Evolutionary conservation across 2,329 filamentous ascomycete genomes (phyloP), one percentile per base, ranked within the genome.

Genomic region (Tolypocladium nubicola): DNA sequence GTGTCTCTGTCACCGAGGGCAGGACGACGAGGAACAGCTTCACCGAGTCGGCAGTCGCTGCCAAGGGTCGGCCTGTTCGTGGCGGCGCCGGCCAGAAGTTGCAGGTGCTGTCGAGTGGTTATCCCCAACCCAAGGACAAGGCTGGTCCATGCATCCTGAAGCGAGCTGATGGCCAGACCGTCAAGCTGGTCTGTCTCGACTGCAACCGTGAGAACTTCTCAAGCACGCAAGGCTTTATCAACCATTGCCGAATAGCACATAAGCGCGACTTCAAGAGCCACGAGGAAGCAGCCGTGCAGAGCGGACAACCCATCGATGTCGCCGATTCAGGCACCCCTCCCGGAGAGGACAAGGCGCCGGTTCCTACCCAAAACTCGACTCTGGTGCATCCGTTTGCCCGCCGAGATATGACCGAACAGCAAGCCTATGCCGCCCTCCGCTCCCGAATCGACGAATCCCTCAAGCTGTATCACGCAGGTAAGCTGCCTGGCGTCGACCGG

Each of bases 211-310:
- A 90, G 70, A 90, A 97, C 71, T 97, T 97, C 68, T 92, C 88
- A 57, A 97, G 92, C 75, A 95, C 92, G 0, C 94, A 97, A 72
- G 94, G 94, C n/a, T 97, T 97, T 74, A 94, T 99, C 75, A 99
- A 99, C 68, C 94, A 99, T 70, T 97, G 93, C 70, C 90, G 94
- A 58, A 97, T 99, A 65, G 91, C 92, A 33, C 94, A 99, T 74
- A 89, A 88, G 69, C 83, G 90, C 59, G 91, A 95, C 62, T 97
- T 92, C 77, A 93, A 96, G 74, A 97, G 90, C 65, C 94, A 99
- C 67, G 93, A 97, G 71, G 90, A 92, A 67, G 94, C 94, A 61
- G 94, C 93, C 39, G 81, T 92, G 57, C 88, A 89, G 59, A 95
- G 90, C 64, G 94, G 94, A 55, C 86, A 92, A 63, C 84, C 88